phyloP scores from a whole-genome alignment of 2,329 filamentous ascomycete genomes.

The Knufia fluminis region DNA sequence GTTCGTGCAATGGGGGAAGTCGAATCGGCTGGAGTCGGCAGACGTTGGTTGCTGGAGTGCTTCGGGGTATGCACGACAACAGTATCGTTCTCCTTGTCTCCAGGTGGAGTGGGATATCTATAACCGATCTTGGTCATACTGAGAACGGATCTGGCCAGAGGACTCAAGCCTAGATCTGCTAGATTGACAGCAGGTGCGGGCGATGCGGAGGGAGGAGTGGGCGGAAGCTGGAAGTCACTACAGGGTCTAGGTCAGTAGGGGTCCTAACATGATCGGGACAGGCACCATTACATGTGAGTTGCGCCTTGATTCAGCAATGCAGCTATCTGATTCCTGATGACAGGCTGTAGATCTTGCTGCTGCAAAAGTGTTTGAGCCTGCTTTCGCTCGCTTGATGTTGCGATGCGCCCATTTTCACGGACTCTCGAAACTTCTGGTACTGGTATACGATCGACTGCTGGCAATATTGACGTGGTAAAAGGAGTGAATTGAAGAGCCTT shows the following conservation, averaged over 20 bases:
- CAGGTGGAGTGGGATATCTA: constrained; percentile 7
- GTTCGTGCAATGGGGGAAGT: neutral
- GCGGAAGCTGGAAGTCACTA: constrained; percentile 6
- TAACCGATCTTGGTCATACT: constrained; percentile 17
- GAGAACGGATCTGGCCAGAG: constrained; percentile 17
- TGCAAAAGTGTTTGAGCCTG: neutral
- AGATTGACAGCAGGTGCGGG: constrained; percentile 5
- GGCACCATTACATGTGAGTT: neutral
- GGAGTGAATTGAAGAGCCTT: constrained; percentile 42
- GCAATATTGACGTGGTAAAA: constrained; percentile 37
- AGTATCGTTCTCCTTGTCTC: constrained; percentile 7
- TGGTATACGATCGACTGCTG: constrained; percentile 33
- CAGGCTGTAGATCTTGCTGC: neutral
- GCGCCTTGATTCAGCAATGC: constrained; percentile 51
- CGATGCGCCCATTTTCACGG: neutral
- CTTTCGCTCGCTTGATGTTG: constrained; percentile 5
- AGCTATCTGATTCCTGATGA: neutral
- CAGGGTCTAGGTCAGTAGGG: constrained; percentile 13
- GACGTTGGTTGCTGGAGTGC: neutral
- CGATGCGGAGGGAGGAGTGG: neutral
- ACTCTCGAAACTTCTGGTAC: constrained; percentile 25
- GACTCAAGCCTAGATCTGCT: constrained; percentile 11
- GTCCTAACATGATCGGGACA: constrained; percentile 54
- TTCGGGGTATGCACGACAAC: constrained; percentile 5
- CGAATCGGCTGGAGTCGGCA: neutral